Conservation (phyloP, 2,329 filamentous ascomycete genomes). For the Aspergillus costaricaensis region DNA sequence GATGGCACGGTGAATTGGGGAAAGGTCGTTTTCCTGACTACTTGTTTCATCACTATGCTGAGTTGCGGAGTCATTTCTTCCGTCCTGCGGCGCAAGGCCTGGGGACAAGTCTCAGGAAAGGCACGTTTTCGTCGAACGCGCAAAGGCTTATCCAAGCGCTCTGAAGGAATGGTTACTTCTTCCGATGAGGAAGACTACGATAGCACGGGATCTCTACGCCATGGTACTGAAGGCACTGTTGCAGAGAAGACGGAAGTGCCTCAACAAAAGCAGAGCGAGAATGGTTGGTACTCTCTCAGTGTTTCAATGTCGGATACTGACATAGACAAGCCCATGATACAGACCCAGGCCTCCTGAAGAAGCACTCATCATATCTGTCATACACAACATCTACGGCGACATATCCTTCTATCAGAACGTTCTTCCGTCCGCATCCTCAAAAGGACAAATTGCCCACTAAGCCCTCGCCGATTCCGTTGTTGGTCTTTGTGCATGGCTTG, state of each 20-base stretch:
- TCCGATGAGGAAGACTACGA: conserved; percentile 42
- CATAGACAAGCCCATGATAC: conserved; percentile 44
- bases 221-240: conserved; percentile 26
- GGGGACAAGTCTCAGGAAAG: conserved; percentile 16
- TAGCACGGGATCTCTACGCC: conserved; percentile 35
- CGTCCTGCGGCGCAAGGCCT: conserved; percentile 27
- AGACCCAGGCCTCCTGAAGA: conserved; percentile 78
- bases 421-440: conserved; percentile 80
- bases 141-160: conserved; percentile 28
- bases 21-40: conserved; percentile 34
- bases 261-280: conserved; percentile 29
- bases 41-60: conserved; percentile 38
- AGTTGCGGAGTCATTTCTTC: conserved; percentile 39
- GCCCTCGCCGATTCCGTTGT: conserved; percentile 73
- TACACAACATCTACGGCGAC: conserved; percentile 71
- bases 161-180: conserved; percentile 33
- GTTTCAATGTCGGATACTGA: conserved; percentile 15
- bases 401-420: conserved; percentile 77
- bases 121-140: conserved; percentile 25
- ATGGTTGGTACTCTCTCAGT: conserved; percentile 29
- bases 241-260: conserved; percentile 24
- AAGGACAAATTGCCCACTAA: conserved; percentile 74
- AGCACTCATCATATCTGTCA: conserved; percentile 69
- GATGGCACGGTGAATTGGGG: conserved; percentile 35
- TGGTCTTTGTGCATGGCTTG: conserved; percentile 90